Evolutionary conservation across 2,329 filamentous ascomycete species (phyloP), one percentile per base, ranked within the genome.

Genomic region (Grosmannia serpens): DNA sequence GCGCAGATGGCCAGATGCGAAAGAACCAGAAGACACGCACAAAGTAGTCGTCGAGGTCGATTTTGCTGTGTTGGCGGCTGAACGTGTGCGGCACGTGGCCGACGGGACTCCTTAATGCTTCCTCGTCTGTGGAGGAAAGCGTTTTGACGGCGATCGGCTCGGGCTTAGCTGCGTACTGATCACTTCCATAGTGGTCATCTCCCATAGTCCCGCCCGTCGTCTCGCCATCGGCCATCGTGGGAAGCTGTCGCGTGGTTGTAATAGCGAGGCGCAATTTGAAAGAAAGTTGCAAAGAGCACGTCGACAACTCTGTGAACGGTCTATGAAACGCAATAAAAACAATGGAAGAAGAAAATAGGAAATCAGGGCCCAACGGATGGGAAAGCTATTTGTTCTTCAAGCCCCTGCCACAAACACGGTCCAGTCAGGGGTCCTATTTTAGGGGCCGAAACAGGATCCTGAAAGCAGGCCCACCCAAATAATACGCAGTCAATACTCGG

Each of bases 21-120:
- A 15, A 1, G 35, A 38, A n/a, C 41, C 17, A 6, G 41, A 44
- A 6, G 20, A n/a, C 9, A 58, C 72, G 50, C 68, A 75, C 71
- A 63, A 77, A 76, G 64, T 77, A 77, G 61, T 75, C 73, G 62
- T 76, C 74, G 5, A 76, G 57, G 58, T 75, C 74, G 26, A 76
- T 53, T 8, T 65, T 65, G 0, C 66, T 68, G 57, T 70, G 69
- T 53, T 68, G 68, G 9, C 68, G 65, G 52, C 67, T 68, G 63
- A 70, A 70, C 3, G 68, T 67, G 26, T 70, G 70, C 4, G 67
- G 67, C 9, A 67, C 79, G 17, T 27, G 13, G 13, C 17, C 38
- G 20, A 33, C 20, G 5, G 54, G 54, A 29, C 29, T 56, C 27
- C 7, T 56, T 13, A 47, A 27, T 8, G 41, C 35, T 22, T 44